phyloP scores from a whole-genome alignment of 306 rosid species.

The Malus asiatica region DNA sequence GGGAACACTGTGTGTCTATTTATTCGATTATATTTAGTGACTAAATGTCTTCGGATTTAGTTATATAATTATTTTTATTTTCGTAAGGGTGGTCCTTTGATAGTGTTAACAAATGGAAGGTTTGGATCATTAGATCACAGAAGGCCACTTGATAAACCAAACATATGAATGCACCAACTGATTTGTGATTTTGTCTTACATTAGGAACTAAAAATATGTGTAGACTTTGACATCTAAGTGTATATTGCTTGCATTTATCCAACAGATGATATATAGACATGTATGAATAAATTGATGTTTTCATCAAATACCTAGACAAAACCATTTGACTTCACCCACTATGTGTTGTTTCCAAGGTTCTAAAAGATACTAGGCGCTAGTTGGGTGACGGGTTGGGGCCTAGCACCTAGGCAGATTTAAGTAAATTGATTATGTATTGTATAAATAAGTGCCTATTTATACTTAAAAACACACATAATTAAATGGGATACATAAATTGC shows the following conservation, averaged over 20 bases:
- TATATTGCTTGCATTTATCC: background rate
- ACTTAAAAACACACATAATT: no score
- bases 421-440: no score
- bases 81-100: background rate
- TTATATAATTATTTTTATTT: background rate
- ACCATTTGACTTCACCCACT: background rate
- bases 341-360: no score
- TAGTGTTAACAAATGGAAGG: background rate
- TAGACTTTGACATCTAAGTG: no score
- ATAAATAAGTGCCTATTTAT: no score
- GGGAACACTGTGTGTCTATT: background rate
- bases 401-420: no score
- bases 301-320: background rate
- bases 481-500: no score
- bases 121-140: background rate
- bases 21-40: background rate
- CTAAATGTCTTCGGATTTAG: background rate
- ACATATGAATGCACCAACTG: background rate
- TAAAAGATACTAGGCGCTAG: no score
- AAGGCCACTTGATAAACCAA: background rate
- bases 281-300: background rate
- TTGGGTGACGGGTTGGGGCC: no score
- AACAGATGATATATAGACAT: background rate
- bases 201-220: background rate
- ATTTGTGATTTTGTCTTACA: background rate